Conservation (phyloP, 257 asterid species). For the Leonotis leonurus region DNA sequence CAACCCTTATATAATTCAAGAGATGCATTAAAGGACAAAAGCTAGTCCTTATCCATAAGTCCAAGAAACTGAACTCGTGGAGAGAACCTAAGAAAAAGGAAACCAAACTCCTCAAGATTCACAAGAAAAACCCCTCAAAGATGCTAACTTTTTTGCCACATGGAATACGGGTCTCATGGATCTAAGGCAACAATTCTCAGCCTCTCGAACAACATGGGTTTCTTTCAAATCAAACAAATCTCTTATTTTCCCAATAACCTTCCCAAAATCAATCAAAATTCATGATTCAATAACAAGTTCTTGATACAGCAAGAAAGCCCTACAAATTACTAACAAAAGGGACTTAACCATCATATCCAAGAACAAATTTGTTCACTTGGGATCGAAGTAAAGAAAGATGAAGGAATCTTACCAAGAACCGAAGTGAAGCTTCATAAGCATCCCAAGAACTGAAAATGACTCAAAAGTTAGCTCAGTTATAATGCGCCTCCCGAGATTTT, state of each 20-base stretch:
- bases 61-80: constrained; percentile 30
- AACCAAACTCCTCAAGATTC: constrained; percentile 42
- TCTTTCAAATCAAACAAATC: constrained; percentile 13
- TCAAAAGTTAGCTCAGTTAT: constrained; percentile 12
- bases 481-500: constrained; percentile 16
- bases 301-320: background rate
- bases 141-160: constrained; percentile 51
- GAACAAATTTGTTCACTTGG: background rate
- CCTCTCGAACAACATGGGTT: constrained; percentile 32
- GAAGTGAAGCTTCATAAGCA: constrained; percentile 12
- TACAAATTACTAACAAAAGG: constrained; percentile 32
- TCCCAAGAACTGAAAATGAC: constrained; percentile 23
- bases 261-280: constrained; percentile 22
- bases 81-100: constrained; percentile 31
- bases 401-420: constrained; percentile 37
- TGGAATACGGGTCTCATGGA: constrained; percentile 63
- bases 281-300: constrained; percentile 31
- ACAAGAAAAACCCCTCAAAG: constrained; percentile 52
- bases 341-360: constrained; percentile 25
- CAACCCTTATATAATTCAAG: constrained; percentile 41
- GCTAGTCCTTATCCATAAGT: constrained; percentile 43
- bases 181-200: constrained; percentile 57
- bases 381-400: background rate
- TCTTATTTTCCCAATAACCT: background rate
- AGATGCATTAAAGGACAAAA: constrained; percentile 34